Conservation (phyloP, 768 basidiomycete genomes). For the Kwoniella shandongensis region DNA sequence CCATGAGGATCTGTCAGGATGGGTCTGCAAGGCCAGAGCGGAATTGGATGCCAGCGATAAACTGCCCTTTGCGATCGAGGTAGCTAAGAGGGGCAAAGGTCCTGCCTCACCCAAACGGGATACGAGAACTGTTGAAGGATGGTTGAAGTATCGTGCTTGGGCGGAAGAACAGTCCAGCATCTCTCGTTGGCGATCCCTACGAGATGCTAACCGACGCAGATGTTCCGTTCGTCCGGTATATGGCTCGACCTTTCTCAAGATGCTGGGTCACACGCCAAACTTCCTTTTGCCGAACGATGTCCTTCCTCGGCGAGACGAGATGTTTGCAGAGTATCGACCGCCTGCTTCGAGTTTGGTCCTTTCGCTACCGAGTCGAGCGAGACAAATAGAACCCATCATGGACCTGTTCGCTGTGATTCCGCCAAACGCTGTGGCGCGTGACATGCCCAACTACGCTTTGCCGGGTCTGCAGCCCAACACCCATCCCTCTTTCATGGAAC, state of each 20-base stretch:
- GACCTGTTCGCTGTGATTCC: conserved; percentile 78
- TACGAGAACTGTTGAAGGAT: conserved; percentile 72
- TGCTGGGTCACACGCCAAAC: conserved; percentile 54
- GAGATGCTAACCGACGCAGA: conserved; percentile 71
- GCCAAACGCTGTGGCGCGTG: conserved; percentile 71
- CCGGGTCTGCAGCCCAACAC: conserved; percentile 53
- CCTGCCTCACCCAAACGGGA: conserved; percentile 65
- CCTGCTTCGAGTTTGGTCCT: conserved; percentile 60
- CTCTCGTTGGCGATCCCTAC: conserved; percentile 68
- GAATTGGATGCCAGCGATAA: conserved; percentile 43
- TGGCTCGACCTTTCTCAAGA: conserved; percentile 46
- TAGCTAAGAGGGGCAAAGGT: conserved; percentile 10
- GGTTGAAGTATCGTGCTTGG: conserved; percentile 60
- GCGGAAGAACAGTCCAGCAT: conserved; percentile 60
- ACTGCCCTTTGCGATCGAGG: conserved; percentile 38
- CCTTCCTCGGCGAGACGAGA: conserved; percentile 12
- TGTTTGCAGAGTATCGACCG: conserved; percentile 29
- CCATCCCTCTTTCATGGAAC: conserved; percentile 48
- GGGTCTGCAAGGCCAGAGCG: conserved; percentile 27
- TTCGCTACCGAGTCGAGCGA: conserved; percentile 65
- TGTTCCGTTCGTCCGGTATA: conserved; percentile 58
- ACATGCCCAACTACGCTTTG: conserved; percentile 68
- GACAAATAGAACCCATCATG: conserved; percentile 60
- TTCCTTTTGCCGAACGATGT: conserved; percentile 25
- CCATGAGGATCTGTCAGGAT: conserved; percentile 59